Evolutionary conservation across 345 rosid genomes (phyloP), one percentile per base, ranked within the genome.

Genomic region (Gossypium bickii): DNA sequence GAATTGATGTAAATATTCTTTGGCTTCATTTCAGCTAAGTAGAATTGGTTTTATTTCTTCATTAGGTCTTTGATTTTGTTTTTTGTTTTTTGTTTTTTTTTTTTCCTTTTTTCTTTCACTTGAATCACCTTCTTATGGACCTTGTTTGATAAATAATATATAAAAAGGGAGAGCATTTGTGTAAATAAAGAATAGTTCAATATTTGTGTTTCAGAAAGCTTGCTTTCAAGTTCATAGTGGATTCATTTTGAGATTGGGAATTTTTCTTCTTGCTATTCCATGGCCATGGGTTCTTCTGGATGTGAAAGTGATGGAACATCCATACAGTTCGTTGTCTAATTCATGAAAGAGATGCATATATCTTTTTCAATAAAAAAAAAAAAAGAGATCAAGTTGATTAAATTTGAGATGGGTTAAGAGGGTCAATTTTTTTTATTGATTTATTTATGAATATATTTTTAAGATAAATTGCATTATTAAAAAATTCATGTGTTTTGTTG

Each of bases 141-240:
- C 74, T 80, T 85, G 92, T 84, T 84, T 67, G 84, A 88, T 87
- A 89, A 88, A 89, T 89, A 89, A 89, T 53, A 52, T 82, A 85
- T 82, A 75, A 81, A 78, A 65, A 74, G 82, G 34, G 12, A 11
- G 12, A 58, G 6, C 3, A 22, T 61, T 48, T 34, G 1, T 82
- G 85, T 82, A 62, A 67, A 74, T 79, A 34, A 38, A 34, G 60
- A 34, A 71, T 43, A 18, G 22, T 73, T 10, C 6, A 12, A 27
- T 68, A 27, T 41, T 16, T 13, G 17, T 16, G 56, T 15, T 25
- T 44, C 52, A 1, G 41, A 68, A 29, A 17, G 9, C 43, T 44
- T 43, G 66, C 67, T 22, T 29, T 38, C 2, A 34, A 29, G 44
- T 53, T 20, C 55, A 8, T 58, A n/a, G 12, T 2, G 29, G 38